These are phyloP conservation scores for Xylariomycetidae sp. DNA, from an alignment of 2,329 filamentous ascomycete genomes.

Conservation along the genomic window DNA sequence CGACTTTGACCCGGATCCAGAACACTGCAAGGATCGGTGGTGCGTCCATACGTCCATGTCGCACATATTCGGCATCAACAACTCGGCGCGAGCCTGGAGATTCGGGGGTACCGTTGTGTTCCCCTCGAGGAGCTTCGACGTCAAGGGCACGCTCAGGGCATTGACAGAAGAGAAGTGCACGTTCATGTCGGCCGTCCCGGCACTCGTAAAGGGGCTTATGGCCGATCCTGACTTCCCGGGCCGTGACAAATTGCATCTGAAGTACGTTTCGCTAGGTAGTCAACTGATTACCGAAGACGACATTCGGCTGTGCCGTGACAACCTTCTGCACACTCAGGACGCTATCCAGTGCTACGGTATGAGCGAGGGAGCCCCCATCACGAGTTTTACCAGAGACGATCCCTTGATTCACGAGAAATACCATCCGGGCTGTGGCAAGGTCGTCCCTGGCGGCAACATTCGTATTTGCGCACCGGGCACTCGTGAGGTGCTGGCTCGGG, in stretches of 20 bases:
- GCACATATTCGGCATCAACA: constrained; percentile 2
- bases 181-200: constrained; percentile 2
- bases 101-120: constrained; percentile 1
- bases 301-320: not conserved
- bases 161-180: constrained; percentile 1
- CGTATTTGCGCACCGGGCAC: constrained; percentile 2
- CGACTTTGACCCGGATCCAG: constrained; percentile 1
- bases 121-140: constrained; percentile 2
- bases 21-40: constrained; percentile 2
- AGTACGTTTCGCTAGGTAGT: constrained; percentile 1
- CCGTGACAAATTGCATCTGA: not conserved
- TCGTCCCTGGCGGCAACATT: not conserved
- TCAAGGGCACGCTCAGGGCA: constrained; percentile 1
- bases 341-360: constrained; percentile 3
- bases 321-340: not conserved
- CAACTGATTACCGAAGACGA: not conserved
- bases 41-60: constrained; percentile 1
- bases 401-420: not conserved
- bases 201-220: constrained; percentile 1
- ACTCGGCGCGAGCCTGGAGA: constrained; percentile 1
- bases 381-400: constrained; percentile 1
- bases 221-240: constrained; percentile 1
- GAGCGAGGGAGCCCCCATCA: constrained; percentile 1
- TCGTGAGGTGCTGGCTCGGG: not conserved
- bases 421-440: not conserved